Evolutionary conservation across 805 yeast species (phyloP).

Genomic region (Blastobotrys chiropterorum): DNA sequence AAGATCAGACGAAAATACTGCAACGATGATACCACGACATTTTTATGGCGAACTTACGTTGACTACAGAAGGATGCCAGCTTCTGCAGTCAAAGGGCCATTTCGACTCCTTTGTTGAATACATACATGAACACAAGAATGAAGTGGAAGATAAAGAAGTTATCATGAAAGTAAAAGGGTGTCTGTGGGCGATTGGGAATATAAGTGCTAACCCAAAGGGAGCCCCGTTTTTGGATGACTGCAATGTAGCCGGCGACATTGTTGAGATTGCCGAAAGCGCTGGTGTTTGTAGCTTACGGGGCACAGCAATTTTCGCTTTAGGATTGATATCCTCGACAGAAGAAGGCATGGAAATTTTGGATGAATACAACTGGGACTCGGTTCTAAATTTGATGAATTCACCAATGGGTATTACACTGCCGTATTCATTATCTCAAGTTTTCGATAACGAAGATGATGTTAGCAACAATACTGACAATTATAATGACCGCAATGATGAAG

Average conservation of each 20-base stretch:
- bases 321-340: conserved; percentile 61
- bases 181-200: conserved; percentile 82
- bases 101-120: conserved; percentile 29
- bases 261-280: conserved; percentile 43
- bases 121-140: conserved; percentile 22
- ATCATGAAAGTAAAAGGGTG: conserved; percentile 56
- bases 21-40: conserved; percentile 44
- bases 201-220: conserved; percentile 69
- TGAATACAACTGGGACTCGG: conserved; percentile 68
- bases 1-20: background rate
- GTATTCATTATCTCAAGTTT: conserved; percentile 17
- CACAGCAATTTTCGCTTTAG: conserved; percentile 70
- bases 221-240: conserved; percentile 50
- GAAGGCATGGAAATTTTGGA: conserved; percentile 84
- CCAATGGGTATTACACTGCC: conserved; percentile 41
- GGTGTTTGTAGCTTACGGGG: conserved; percentile 60
- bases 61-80: conserved; percentile 71
- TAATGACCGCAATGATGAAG: background rate
- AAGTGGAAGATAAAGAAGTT: conserved; percentile 31
- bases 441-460: background rate
- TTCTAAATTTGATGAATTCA: conserved; percentile 37
- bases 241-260: conserved; percentile 48
- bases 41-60: conserved; percentile 76
- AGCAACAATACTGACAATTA: background rate
- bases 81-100: conserved; percentile 47